phyloP scores from a whole-genome alignment of 2,329 filamentous ascomycete species.

The Dothistroma septosporum region DNA sequence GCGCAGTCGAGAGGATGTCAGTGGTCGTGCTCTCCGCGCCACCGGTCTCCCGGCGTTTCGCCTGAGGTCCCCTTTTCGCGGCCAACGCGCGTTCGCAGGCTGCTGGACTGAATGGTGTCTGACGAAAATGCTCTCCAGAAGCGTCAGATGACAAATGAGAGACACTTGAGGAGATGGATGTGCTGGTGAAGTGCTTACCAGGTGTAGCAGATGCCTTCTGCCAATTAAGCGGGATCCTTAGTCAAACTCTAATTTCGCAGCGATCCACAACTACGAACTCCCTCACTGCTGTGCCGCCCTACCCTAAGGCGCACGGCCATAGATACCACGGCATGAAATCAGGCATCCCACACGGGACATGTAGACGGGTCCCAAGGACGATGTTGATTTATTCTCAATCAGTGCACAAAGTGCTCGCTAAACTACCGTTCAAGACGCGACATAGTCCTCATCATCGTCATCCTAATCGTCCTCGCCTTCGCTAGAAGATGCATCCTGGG shows the following conservation, averaged over 20 bases:
- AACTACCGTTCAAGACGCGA: background rate
- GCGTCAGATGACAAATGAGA: background rate
- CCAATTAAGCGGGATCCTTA: background rate
- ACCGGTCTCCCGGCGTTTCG: background rate
- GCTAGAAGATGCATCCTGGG: constrained; percentile 5
- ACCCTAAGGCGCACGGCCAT: background rate
- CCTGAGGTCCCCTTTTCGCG: background rate
- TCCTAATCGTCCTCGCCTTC: constrained; percentile 11
- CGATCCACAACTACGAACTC: background rate
- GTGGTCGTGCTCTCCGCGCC: background rate
- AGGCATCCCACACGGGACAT: background rate
- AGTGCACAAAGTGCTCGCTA: background rate
- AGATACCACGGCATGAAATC: too few species aligned
- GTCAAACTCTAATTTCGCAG: background rate
- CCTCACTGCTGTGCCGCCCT: background rate
- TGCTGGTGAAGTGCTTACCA: background rate
- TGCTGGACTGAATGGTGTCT: background rate
- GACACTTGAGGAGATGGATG: background rate
- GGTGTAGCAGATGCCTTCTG: background rate
- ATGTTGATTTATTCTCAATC: background rate
- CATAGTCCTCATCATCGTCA: constrained; percentile 15
- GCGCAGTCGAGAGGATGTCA: background rate
- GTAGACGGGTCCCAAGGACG: background rate
- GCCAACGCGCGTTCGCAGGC: background rate
- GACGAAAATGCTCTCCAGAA: background rate